Percentiles rank a stretch among this genome's conserved stretches.
Evolutionary conservation across 2,329 filamentous ascomycete species (phyloP).

Genomic region (Ascochyta viciae-villosae): DNA sequence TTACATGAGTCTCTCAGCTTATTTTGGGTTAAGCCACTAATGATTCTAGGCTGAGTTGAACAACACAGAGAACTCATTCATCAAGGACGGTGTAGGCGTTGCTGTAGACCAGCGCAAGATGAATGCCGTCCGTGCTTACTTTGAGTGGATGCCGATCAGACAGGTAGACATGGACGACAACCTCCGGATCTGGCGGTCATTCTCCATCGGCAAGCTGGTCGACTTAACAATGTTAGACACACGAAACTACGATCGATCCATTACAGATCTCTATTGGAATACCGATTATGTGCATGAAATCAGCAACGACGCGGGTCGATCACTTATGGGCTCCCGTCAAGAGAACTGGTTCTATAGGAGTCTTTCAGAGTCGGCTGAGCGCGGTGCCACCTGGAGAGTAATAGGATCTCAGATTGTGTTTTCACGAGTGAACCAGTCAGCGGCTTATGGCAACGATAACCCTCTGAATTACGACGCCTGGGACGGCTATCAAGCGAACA

Average conservation of each 20-base stretch:
- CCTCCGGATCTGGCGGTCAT: slow-evolving; percentile 52
- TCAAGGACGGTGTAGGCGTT: slow-evolving; percentile 47
- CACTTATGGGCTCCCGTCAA: slow-evolving; percentile 74
- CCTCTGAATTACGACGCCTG: slow-evolving; percentile 65
- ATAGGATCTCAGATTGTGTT: slow-evolving; percentile 77
- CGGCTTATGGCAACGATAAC: slow-evolving; percentile 53
- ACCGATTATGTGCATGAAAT: slow-evolving; percentile 68
- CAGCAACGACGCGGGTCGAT: slow-evolving; percentile 70
- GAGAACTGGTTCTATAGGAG: slow-evolving; percentile 69
- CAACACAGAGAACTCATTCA: slow-evolving; percentile 54
- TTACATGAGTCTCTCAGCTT: background rate
- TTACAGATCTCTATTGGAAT: slow-evolving; percentile 62
- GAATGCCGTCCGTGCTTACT: slow-evolving; percentile 55
- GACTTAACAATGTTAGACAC: slow-evolving; percentile 55
- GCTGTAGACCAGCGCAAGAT: slow-evolving; percentile 55
- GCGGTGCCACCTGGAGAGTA: slow-evolving; percentile 74
- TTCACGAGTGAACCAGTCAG: slow-evolving; percentile 61
- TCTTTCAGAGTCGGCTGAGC: slow-evolving; percentile 63
- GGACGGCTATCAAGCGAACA: slow-evolving; percentile 73
- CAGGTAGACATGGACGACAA: slow-evolving; percentile 56
- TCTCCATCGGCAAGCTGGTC: slow-evolving; percentile 51
- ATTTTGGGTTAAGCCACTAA: slow-evolving; percentile 43
- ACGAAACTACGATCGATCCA: slow-evolving; percentile 52
- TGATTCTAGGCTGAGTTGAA: slow-evolving; percentile 43
- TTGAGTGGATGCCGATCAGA: slow-evolving; percentile 55